Evolutionary conservation across 257 asterid genomes (phyloP).

Genomic region (Solanum pennellii): DNA sequence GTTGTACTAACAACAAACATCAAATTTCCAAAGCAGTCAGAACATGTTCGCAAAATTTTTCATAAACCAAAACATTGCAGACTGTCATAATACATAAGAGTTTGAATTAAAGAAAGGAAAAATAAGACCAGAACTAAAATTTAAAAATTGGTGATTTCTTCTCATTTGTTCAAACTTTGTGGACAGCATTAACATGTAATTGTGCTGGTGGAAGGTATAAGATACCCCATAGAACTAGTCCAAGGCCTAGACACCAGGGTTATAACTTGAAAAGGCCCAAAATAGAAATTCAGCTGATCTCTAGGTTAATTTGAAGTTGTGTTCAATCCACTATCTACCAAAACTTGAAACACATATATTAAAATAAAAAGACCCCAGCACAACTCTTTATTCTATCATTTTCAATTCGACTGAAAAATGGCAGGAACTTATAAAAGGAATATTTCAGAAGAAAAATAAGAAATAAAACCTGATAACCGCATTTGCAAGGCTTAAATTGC

Average conservation of each 20-base stretch:
- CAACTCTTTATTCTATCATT: not conserved
- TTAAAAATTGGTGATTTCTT: not conserved
- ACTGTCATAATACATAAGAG: not conserved
- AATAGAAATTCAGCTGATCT: not conserved
- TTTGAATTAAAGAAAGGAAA: not conserved
- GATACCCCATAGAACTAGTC: not conserved
- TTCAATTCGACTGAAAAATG: not conserved
- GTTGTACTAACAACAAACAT: not conserved
- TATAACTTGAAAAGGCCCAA: not conserved
- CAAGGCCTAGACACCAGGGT: not conserved
- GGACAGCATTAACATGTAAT: not conserved
- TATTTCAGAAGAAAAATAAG: not conserved
- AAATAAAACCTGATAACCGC: conserved; percentile 73
- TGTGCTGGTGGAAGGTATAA: not conserved
- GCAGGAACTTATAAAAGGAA: not conserved
- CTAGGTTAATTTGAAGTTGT: not conserved
- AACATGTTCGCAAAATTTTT: not conserved
- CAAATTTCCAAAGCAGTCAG: not conserved
- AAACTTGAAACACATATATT: not conserved
- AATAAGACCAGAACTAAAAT: not conserved
- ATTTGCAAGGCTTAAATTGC: conserved; percentile 89
- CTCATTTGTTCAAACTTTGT: not conserved
- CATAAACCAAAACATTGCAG: not conserved
- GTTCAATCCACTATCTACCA: not conserved
- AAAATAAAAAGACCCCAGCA: not conserved